phyloP scores from a whole-genome alignment of 192 early-diverging fungal genomes.

The Coemansia sp. region DNA sequence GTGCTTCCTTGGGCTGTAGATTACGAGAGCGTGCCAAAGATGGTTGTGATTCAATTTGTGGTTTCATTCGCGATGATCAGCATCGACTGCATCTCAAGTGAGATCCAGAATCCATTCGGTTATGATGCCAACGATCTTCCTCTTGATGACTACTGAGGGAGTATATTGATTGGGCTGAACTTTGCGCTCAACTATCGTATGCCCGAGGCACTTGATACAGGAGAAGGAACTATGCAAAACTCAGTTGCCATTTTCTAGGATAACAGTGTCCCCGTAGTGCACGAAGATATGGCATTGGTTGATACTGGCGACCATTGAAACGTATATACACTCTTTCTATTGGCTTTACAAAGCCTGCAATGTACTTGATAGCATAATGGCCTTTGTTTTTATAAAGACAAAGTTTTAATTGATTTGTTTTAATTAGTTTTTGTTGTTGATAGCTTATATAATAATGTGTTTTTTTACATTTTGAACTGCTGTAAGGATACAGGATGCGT shows the following conservation, averaged over 20 bases:
- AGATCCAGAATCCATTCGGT: constrained; percentile 95
- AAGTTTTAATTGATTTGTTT: too few species aligned
- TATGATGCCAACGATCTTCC: constrained; percentile 74
- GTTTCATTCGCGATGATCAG: constrained; percentile 76
- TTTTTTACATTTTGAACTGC: too few species aligned
- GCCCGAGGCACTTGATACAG: constrained; percentile 19
- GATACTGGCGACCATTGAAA: background rate
- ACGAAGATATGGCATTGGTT: background rate
- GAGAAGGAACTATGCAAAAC: constrained; percentile 31
- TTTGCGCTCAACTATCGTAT: constrained; percentile 27
- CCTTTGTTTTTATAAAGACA: too few species aligned
- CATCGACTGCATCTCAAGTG: constrained; percentile 79
- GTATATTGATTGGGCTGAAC: constrained; percentile 41
- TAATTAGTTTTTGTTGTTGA: too few species aligned
- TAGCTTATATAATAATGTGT: too few species aligned
- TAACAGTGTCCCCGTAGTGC: constrained; percentile 1
- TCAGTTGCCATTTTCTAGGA: background rate
- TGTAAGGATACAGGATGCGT: too few species aligned
- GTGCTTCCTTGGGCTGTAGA: constrained; percentile 83
- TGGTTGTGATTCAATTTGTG: constrained; percentile 69
- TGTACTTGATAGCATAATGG: too few species aligned
- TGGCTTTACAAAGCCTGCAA: too few species aligned
- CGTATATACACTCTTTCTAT: too few species aligned
- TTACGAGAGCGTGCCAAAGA: constrained; percentile 49
- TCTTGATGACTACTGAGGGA: constrained; percentile 59